Evolutionary conservation across 495 filamentous ascomycete species (phyloP), one percentile per base, ranked within the genome.

Genomic region (Penicillium bialowiezense): DNA sequence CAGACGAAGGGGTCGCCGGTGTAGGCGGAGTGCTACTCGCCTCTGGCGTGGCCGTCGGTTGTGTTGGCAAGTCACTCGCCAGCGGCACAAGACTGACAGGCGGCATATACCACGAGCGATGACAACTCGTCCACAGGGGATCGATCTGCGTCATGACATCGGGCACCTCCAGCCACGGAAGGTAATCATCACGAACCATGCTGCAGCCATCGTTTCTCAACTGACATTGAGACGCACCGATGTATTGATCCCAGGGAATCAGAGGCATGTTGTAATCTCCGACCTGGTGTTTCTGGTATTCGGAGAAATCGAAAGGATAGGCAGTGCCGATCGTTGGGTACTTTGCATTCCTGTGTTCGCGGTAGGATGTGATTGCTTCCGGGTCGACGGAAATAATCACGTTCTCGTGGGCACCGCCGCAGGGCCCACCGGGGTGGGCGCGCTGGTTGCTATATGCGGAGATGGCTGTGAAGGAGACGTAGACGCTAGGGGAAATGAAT

Each of bases 401-500:
- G 46, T 64, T 52, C 32, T 18, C 31, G 38, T 64, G 55, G 12
- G 52, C 44, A 4, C 24, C 50, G 38, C 61, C 61, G 38, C 61
- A 64, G 29, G 52, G 55, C 29, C 29, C 21, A 33, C 58, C 58
- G 2, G 38, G 31, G 44, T 55, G 56, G 17, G 14, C 60, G 10
- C 57, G 54, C 3, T 43, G 46, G 42, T 61, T 64, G 35, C 58
- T 59, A 36, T 53, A 49, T 12, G 61, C 61, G 40, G 59, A 55
- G 45, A 64, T 61, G 13, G 45, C 38, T 14, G 61, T 60, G 41
- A 64, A 61, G 13, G 61, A 64, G 31, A 64, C 41, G 35, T 64
- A 64, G 19, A 59, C 38, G 5, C 41, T 59, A 0, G 60, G 61
- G 3, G 61, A 64, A 7, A 52, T 34, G 48, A 64, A 54, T 15